These are phyloP conservation scores for Glaciozyma martinii DNA, from an alignment of 768 basidiomycete species.

Conservation along the genomic window DNA sequence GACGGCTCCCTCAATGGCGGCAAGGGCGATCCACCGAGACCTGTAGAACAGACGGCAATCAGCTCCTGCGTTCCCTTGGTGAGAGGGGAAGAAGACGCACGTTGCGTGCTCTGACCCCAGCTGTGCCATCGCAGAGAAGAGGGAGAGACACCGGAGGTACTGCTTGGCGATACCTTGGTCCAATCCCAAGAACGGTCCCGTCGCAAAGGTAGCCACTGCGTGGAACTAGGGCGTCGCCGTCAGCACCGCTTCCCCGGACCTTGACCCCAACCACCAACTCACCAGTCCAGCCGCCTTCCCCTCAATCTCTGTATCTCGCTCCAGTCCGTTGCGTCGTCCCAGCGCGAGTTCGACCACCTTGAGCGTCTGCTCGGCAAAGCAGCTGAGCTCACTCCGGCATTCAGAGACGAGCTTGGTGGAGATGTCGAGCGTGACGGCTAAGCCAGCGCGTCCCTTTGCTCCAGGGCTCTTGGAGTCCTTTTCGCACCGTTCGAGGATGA, in stretches of 20 bases:
- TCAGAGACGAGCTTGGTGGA: constrained; percentile 13
- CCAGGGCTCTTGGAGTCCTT: constrained; percentile 1
- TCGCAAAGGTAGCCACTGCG: constrained; percentile 10
- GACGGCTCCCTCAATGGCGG: constrained; percentile 13
- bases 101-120: not conserved
- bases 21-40: constrained; percentile 9
- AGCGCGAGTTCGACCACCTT: constrained; percentile 19
- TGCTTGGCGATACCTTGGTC: constrained; percentile 9
- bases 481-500: constrained; percentile 15
- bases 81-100: not conserved
- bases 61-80: not conserved
- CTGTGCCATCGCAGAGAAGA: constrained; percentile 8
- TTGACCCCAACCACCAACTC: not conserved
- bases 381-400: constrained; percentile 14
- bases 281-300: constrained; percentile 15
- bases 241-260: not conserved
- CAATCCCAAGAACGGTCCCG: constrained; percentile 13
- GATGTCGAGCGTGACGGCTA: constrained; percentile 23
- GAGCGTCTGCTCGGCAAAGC: constrained; percentile 19
- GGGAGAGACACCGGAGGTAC: constrained; percentile 17
- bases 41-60: not conserved
- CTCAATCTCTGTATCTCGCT: constrained; percentile 17
- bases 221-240: constrained; percentile 14
- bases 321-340: not conserved
- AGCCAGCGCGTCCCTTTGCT: constrained; percentile 6